Evolutionary conservation across 1,284 basidiomycete genomes (phyloP), one percentile per base, ranked within the genome.

Genomic region (Inonotus obliquus): DNA sequence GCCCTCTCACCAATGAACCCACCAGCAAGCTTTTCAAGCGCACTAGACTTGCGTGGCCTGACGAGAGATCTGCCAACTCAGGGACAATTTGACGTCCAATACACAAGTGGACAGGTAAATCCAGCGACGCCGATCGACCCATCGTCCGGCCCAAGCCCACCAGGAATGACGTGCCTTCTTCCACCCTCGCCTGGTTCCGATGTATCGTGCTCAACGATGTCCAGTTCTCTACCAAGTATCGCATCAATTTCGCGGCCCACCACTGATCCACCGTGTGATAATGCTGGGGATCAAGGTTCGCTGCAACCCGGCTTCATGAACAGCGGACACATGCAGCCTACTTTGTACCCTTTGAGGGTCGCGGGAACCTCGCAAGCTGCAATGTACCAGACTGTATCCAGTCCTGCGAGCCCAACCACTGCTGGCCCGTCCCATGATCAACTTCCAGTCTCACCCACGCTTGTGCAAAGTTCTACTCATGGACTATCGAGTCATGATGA

Each of bases 101-200:
- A 35, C 14, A 17, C 45, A 37, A 21, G 23, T 38, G 45, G 56
- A 21, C 17, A 7, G 13, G 27, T 3, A 19, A 17, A n/a, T 10
- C 17, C 45, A 9, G 32, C 19, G 19, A 32, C 32, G 32, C 9
- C 32, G 9, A 4, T 32, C 32, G 32, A 32, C 19, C 3, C n/a
- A 3, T n/a, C 25, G 17, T 19, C 56, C 7, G 47, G 19, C 47
- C 23, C 39, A 27, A 57, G 55, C 19, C 41, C 55, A 19, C 55
- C 38, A 37, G 44, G 25, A 11, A 29, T 52, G 60, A 27, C 29
- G 10, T 32, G 54, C 21, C 23, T 61, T 17, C 60, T 21, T 23
- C 53, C 60, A 7, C 53, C 59, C 4, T 61, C 60, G 11, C 60
- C 60, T 11, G 60, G 45, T 11, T 61, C 60, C 25, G 60, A 61